Base-by-base conservation (phyloP, 2,329 filamentous ascomycete species). In the Talaromyces funiculosus region DNA sequence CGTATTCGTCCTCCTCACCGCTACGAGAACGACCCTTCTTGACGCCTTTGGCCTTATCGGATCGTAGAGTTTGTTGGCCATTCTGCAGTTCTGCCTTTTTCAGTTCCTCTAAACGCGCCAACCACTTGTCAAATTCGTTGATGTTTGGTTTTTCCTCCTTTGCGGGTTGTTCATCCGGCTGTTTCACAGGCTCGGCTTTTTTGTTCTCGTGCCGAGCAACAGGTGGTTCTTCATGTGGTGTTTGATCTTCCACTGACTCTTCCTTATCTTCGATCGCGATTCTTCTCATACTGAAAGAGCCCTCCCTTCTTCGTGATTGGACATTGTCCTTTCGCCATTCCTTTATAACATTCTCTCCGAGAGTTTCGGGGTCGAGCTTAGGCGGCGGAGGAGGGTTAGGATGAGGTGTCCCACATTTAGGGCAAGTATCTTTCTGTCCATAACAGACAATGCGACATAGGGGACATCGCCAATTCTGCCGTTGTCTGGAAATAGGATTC, bases 1-100 rank as follows among this genome's bases (percentile, higher is more conserved):
- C 75, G 20, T 72, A 71, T 1, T 69, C 67, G n/a, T 74, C 73
- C 22, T 73, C 70, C 9, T 67, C 64, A 10, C 31, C 18, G 33
- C 20, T 37, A 18, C 43, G 35, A 14, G 33, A 31, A 16, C 45
- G 57, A 16, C 35, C 33, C 24, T 53, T 59, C 37, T 29, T 40
- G 20, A 14, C 33, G n/a, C 2, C 20, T 53, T 53, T 59, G 7
- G 35, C 12, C 35, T 37, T 59, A n/a, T 53, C 57, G 4, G 12
- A 22, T 7, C 45, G 45, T 18, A 40, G 47, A 14, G 33, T 4
- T 20, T 53, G 22, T 14, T 53, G 33, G 31, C 12, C 14, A 8
- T 38, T 24, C 43, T 59, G 45, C 18, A 59, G 16, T 10, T 35
- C 37, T 35, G 10, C 26, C n/a, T 59, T 59, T 33, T 53, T 42